These are phyloP conservation scores for Globisporangium rhizosaccharum DNA, from an alignment of 352 stramenopile species.

Conservation along the genomic window DNA sequence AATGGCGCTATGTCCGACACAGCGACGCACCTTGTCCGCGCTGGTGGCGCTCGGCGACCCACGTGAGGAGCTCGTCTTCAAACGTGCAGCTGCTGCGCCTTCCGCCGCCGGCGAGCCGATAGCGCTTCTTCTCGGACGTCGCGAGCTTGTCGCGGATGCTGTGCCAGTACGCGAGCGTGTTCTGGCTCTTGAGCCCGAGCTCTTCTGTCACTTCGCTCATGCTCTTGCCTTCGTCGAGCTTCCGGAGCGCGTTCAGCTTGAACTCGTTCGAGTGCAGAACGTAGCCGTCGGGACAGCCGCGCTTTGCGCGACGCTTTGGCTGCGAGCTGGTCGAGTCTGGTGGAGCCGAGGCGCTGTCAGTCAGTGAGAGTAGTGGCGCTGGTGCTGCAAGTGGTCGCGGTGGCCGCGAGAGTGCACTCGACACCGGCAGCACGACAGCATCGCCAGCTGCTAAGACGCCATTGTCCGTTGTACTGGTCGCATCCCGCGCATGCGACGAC, in stretches of 20 bases:
- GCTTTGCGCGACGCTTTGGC: slow-evolving; percentile 33
- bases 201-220: slow-evolving; percentile 53
- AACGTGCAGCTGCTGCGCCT: slow-evolving; percentile 66
- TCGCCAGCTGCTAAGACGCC: neutral
- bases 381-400: neutral
- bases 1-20: neutral
- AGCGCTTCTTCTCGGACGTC: slow-evolving; percentile 68
- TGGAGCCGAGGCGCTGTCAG: too few species aligned
- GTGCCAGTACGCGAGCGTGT: slow-evolving; percentile 69
- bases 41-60: slow-evolving; percentile 64
- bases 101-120: slow-evolving; percentile 57
- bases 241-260: slow-evolving; percentile 65
- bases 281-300: slow-evolving; percentile 48
- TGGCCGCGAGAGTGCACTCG: neutral
- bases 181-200: slow-evolving; percentile 63
- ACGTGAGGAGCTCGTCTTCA: slow-evolving; percentile 67
- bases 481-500: neutral
- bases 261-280: slow-evolving; percentile 77
- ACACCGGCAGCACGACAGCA: neutral
- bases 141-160: slow-evolving; percentile 73
- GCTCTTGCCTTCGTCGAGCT: slow-evolving; percentile 64
- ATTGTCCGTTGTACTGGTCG: neutral
- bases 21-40: slow-evolving; percentile 35
- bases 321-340: neutral
- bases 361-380: neutral